These are phyloP conservation scores for Salix brachista DNA, from an alignment of 345 rosid species.

Conservation along the genomic window DNA sequence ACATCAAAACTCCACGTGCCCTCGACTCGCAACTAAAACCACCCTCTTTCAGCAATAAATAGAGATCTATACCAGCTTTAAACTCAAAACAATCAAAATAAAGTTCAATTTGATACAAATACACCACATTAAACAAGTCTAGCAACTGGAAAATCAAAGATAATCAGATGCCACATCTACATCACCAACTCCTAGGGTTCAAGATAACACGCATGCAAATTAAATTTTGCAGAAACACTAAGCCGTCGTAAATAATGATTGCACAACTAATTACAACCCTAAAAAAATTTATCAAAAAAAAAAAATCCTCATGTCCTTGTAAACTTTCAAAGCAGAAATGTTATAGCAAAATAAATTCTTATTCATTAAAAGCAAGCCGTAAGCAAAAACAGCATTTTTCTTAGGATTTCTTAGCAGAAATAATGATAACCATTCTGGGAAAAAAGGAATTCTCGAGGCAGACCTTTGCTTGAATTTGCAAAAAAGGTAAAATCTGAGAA, in stretches of 20 bases:
- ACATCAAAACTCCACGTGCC: not conserved
- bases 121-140: not conserved
- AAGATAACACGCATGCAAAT: too few relatives aligned
- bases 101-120: not conserved
- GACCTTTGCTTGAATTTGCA: not conserved
- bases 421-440: not conserved
- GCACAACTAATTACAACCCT: not conserved
- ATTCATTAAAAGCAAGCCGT: not conserved
- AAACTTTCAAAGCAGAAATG: not conserved
- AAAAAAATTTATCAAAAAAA: not conserved
- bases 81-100: not conserved
- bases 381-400: not conserved
- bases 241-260: not conserved
- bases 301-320: not conserved
- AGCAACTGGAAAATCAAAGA: not conserved
- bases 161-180: not conserved
- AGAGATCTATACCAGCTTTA: not conserved
- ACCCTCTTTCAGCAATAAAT: not conserved
- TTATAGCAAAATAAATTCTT: not conserved
- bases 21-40: not conserved
- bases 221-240: not conserved
- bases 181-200: not conserved
- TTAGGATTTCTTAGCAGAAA: not conserved
- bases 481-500: not conserved
- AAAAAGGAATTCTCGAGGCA: not conserved